Conservation (phyloP, 1,139 yeast genomes). For the Taphrina confusa region DNA sequence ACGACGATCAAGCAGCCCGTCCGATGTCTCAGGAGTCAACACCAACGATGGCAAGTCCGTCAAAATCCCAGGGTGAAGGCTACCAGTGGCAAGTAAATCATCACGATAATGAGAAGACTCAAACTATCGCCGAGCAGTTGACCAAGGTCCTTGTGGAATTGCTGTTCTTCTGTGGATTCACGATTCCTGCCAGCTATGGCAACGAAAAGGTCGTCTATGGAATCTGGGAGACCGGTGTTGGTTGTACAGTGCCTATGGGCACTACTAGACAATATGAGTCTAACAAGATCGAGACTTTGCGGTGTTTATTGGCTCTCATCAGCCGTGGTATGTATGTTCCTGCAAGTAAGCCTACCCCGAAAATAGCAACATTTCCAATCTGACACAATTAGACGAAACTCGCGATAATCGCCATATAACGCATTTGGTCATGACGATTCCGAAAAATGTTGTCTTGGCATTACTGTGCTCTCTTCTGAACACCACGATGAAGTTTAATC, state of each 20-base stretch:
- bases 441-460: conserved; percentile 52
- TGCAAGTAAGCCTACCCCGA: conserved; percentile 51
- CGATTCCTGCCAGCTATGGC: conserved; percentile 49
- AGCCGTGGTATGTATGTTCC: conserved; percentile 63
- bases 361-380: neutral
- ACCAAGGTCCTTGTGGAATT: conserved; percentile 54
- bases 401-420: conserved; percentile 30
- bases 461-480: conserved; percentile 72
- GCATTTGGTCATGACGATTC: conserved; percentile 27
- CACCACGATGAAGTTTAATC: conserved; percentile 44
- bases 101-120: neutral
- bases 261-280: conserved; percentile 54
- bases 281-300: conserved; percentile 66
- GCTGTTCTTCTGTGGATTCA: conserved; percentile 63
- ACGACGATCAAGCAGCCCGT: neutral
- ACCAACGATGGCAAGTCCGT: conserved; percentile 3
- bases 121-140: conserved; percentile 57
- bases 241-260: conserved; percentile 54
- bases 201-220: conserved; percentile 39
- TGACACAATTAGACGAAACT: neutral
- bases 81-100: neutral
- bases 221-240: conserved; percentile 71
- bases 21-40: conserved; percentile 33
- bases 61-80: neutral
- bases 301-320: conserved; percentile 62